These are phyloP conservation scores for Erodium texanum DNA, from an alignment of 441 rosid species.

Conservation along the genomic window DNA sequence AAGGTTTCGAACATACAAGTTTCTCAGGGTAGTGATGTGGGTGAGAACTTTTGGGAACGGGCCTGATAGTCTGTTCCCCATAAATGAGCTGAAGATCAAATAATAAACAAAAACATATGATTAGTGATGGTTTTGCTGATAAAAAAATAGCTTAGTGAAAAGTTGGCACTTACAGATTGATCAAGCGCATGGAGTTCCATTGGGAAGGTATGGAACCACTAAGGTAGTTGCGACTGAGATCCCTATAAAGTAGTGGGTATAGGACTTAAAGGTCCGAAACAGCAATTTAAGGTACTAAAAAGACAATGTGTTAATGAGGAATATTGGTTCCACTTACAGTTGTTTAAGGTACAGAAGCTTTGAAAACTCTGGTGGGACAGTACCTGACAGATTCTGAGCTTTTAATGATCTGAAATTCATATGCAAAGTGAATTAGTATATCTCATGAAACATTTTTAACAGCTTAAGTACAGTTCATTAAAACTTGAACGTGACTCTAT, in stretches of 20 bases:
- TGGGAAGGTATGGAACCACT: conserved; percentile 64
- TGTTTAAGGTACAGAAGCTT: conserved; percentile 53
- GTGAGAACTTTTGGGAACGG: conserved; percentile 71
- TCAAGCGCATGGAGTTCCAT: conserved; percentile 69
- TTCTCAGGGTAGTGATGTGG: conserved; percentile 46
- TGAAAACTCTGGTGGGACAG: conserved; percentile 61
- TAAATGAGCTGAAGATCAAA: conserved; percentile 47
- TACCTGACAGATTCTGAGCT: conserved; percentile 59
- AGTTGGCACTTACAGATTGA: conserved; percentile 39
- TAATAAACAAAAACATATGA: conserved; percentile 13
- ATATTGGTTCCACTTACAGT: conserved; percentile 41
- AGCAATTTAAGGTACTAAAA: background rate
- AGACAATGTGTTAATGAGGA: background rate
- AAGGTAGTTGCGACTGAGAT: conserved; percentile 68
- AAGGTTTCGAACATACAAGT: conserved; percentile 45
- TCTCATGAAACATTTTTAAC: background rate
- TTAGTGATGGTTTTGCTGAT: background rate
- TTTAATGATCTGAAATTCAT: conserved; percentile 43
- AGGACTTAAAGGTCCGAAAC: background rate
- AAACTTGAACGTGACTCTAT: background rate
- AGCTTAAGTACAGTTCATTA: background rate
- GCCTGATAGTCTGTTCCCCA: conserved; percentile 84
- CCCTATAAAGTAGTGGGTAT: conserved; percentile 34
- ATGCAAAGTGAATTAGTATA: background rate
- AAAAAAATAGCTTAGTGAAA: background rate